phyloP scores from a whole-genome alignment of 2,329 filamentous ascomycete genomes.

The Coniella vitis region DNA sequence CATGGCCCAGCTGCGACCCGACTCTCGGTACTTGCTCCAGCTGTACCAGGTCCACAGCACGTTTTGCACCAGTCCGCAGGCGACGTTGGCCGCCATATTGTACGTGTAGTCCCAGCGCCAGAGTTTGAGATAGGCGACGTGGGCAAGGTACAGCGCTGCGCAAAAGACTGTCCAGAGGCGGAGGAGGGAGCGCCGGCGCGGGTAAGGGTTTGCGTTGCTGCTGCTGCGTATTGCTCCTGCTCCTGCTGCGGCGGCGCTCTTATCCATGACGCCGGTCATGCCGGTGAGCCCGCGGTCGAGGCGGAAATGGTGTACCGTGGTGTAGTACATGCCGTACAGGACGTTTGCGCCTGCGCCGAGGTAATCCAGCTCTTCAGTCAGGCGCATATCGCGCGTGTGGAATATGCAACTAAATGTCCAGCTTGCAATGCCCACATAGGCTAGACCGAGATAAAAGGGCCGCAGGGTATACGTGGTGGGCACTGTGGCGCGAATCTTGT shows the following conservation, averaged over 20 bases:
- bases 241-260: not conserved
- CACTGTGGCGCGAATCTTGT: slow-evolving; percentile 61
- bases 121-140: slow-evolving; percentile 78
- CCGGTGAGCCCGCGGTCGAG: slow-evolving; percentile 51
- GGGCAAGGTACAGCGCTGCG: slow-evolving; percentile 60
- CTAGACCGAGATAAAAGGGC: slow-evolving; percentile 73
- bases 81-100: slow-evolving; percentile 95
- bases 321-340: slow-evolving; percentile 85
- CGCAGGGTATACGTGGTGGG: slow-evolving; percentile 69
- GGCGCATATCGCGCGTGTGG: slow-evolving; percentile 76
- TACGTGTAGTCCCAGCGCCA: slow-evolving; percentile 94
- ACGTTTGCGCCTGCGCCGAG: slow-evolving; percentile 87
- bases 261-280: not conserved
- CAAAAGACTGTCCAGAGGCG: slow-evolving; percentile 73
- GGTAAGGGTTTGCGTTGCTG: slow-evolving; percentile 8
- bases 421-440: slow-evolving; percentile 71
- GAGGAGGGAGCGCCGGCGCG: slow-evolving; percentile 44
- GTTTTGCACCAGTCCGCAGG: slow-evolving; percentile 73
- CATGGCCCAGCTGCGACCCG: slow-evolving; percentile 69
- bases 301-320: slow-evolving; percentile 73
- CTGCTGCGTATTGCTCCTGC: too few species aligned
- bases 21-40: slow-evolving; percentile 62
- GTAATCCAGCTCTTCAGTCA: slow-evolving; percentile 94
- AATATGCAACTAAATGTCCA: slow-evolving; percentile 91
- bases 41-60: slow-evolving; percentile 82